A percentile compares a stretch with the other conserved stretches of the same genome.
phyloP scores from a whole-genome alignment of 139 green algal genomes.

The Chlorella ohadii region DNA sequence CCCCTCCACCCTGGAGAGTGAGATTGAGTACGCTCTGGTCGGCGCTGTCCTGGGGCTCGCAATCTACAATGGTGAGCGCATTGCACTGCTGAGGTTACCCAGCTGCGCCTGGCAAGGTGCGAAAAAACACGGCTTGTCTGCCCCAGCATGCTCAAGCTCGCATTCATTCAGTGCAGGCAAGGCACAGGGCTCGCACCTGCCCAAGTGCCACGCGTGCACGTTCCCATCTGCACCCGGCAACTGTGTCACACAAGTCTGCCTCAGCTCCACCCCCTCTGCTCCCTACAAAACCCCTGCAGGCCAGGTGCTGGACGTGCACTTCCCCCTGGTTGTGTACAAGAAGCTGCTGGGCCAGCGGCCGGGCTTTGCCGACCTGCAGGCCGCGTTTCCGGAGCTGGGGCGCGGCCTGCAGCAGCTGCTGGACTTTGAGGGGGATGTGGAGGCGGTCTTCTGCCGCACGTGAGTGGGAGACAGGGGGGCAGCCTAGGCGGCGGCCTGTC shows the following conservation, averaged over 20 bases:
- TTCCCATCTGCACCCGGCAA: neutral
- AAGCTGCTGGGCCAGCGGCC: constrained; percentile 70
- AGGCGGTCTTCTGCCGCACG: constrained; percentile 49
- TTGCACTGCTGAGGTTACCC: no score
- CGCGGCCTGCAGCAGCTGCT: constrained; percentile 75
- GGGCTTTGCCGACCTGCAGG: constrained; percentile 56
- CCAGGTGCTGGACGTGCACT: constrained; percentile 82
- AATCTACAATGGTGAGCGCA: constrained; percentile 91
- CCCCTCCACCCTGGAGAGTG: constrained; percentile 25
- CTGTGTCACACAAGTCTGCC: no score
- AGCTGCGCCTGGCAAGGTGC: no score
- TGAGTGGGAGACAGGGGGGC: no score
- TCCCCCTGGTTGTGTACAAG: constrained; percentile 85
- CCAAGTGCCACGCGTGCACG: no score
- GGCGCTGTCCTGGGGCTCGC: constrained; percentile 90
- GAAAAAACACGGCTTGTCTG: no score
- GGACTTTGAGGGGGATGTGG: constrained; percentile 72
- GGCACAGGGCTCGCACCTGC: no score
- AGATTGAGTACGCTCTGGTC: constrained; percentile 86
- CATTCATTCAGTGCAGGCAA: no score
- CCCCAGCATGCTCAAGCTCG: no score
- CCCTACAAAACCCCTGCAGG: no score
- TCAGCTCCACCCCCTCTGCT: no score
- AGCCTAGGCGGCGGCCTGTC: no score
- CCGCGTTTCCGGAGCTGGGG: constrained; percentile 65